These are phyloP conservation scores for Salix arbutifolia DNA, from an alignment of 345 rosid genomes.

Conservation along the genomic window DNA sequence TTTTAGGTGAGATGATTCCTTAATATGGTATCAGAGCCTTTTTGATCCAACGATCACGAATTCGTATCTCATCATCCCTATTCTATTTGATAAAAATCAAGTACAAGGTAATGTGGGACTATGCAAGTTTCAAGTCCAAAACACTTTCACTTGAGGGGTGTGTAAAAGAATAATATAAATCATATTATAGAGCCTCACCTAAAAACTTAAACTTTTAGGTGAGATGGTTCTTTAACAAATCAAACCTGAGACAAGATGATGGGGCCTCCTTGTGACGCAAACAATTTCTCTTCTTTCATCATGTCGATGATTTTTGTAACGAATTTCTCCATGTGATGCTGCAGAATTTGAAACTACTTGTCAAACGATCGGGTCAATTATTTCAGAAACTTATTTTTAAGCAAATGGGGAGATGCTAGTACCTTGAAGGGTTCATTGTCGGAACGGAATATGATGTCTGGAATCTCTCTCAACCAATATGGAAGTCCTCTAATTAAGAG, in stretches of 20 bases:
- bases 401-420: not conserved
- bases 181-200: no score
- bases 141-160: fast-evolving
- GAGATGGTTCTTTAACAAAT: no score
- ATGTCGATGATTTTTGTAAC: slow-evolving; percentile 37
- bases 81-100: no score
- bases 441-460: slow-evolving; percentile 60
- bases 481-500: slow-evolving; percentile 66
- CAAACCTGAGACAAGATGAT: slow-evolving; percentile 62
- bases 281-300: slow-evolving; percentile 48
- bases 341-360: slow-evolving; percentile 1
- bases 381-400: no score
- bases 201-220: no score
- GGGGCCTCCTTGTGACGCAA: slow-evolving; percentile 78
- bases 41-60: no score
- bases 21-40: no score
- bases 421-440: slow-evolving; percentile 83
- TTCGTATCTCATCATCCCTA: no score
- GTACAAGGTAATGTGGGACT: no score
- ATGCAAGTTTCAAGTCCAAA: no score
- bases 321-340: slow-evolving; percentile 57
- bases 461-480: slow-evolving; percentile 79
- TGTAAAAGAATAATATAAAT: no score
- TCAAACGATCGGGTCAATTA: not conserved
- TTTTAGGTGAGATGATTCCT: fast-evolving